Percentiles rank a stretch among this genome's conserved stretches.
Evolutionary conservation across 768 basidiomycete species (phyloP).

Genomic region (Naganishia vaughanmartiniae): DNA sequence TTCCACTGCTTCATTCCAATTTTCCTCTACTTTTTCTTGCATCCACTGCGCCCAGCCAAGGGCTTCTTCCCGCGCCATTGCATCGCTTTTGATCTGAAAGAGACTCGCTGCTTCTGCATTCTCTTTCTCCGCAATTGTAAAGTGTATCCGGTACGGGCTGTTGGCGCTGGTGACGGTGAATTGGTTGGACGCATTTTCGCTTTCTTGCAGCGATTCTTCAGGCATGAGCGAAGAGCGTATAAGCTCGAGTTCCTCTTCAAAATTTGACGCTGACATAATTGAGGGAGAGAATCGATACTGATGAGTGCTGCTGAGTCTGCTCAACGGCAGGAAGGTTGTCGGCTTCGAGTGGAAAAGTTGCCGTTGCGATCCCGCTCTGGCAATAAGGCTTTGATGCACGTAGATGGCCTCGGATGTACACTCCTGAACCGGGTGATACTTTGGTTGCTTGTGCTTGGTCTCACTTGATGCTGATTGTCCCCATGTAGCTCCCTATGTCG

Average conservation of each 20-base stretch:
- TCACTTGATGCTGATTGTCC: too few relatives aligned
- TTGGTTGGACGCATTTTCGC: slow-evolving; percentile 32
- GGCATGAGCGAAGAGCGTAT: slow-evolving; percentile 66
- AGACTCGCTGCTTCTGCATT: neutral
- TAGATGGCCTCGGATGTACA: too few relatives aligned
- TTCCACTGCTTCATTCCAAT: slow-evolving; percentile 41
- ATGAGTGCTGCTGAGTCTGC: too few relatives aligned
- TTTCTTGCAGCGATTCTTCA: slow-evolving; percentile 54
- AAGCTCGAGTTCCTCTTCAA: slow-evolving; percentile 60
- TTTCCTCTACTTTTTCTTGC: slow-evolving; percentile 36
- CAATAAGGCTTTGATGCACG: too few relatives aligned
- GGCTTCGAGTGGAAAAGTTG: too few relatives aligned
- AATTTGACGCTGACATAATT: neutral
- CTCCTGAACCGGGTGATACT: too few relatives aligned
- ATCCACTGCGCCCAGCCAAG: slow-evolving; percentile 40
- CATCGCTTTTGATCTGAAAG: slow-evolving; percentile 40
- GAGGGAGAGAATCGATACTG: neutral
- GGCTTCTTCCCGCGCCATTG: slow-evolving; percentile 46
- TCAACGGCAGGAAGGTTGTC: too few relatives aligned
- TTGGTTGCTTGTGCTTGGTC: too few relatives aligned
- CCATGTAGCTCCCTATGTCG: too few relatives aligned
- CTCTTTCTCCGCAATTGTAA: slow-evolving; percentile 31
- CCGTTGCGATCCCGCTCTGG: too few relatives aligned
- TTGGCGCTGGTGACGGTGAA: slow-evolving; percentile 41
- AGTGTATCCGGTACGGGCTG: slow-evolving; percentile 36